Percentiles rank a stretch among this genome's conserved stretches.
These are phyloP conservation scores for Cicer chorassanicum DNA, from an alignment of 306 rosid genomes.

Conservation along the genomic window DNA sequence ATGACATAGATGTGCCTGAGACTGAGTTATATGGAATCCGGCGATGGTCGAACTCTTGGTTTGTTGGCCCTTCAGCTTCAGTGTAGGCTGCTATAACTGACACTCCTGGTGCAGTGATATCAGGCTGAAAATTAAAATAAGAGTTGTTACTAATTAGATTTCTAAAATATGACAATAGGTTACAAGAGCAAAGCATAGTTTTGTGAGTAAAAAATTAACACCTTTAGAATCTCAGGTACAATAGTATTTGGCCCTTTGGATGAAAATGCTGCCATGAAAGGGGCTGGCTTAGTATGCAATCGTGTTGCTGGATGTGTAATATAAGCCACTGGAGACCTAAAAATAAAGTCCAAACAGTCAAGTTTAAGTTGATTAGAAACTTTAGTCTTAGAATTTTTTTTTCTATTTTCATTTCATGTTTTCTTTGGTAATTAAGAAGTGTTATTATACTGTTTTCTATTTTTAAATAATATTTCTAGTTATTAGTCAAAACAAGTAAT, in stretches of 20 bases:
- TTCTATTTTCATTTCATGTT: background rate
- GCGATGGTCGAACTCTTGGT: slow-evolving; percentile 64
- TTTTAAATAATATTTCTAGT: background rate
- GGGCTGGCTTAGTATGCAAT: slow-evolving; percentile 78
- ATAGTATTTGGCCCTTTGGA: slow-evolving; percentile 81
- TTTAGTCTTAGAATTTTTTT: too few relatives aligned
- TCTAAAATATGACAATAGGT: slow-evolving; percentile 13
- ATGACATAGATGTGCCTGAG: slow-evolving; percentile 98
- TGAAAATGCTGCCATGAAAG: slow-evolving; percentile 92
- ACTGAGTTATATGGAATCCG: slow-evolving; percentile 65
- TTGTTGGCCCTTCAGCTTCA: slow-evolving; percentile 82
- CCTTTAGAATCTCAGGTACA: slow-evolving; percentile 87
- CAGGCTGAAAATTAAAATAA: slow-evolving; percentile 65
- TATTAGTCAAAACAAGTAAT: background rate
- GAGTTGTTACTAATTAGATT: background rate
- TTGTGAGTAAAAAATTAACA: slow-evolving; percentile 30
- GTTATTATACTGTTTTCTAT: background rate
- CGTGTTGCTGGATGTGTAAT: slow-evolving; percentile 65
- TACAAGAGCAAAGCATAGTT: background rate
- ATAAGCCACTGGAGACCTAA: slow-evolving; percentile 69
- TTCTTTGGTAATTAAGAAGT: background rate
- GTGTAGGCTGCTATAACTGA: slow-evolving; percentile 83
- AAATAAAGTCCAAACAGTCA: slow-evolving; percentile 23
- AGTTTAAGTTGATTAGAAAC: background rate
- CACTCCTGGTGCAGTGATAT: slow-evolving; percentile 95